phyloP scores from a whole-genome alignment of 495 filamentous ascomycete species.

The Penicillium bovifimosum region DNA sequence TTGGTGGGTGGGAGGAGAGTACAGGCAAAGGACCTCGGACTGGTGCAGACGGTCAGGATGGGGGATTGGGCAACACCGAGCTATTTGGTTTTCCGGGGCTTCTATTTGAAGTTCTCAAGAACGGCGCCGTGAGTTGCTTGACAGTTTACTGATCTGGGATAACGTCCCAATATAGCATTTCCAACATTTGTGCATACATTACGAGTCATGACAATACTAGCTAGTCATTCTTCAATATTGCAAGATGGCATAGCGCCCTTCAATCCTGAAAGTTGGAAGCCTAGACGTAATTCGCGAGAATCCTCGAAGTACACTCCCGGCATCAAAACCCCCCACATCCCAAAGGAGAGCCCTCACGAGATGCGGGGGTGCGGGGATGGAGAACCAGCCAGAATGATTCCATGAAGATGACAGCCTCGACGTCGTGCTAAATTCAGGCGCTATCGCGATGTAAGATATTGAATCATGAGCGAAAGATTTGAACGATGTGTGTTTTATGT shows the following conservation, averaged over 20 bases:
- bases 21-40: conserved; percentile 39
- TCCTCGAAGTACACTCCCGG: too few relatives aligned
- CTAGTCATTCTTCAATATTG: not conserved
- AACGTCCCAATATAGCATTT: not conserved
- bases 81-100: conserved; percentile 91
- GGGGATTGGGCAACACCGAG: conserved; percentile 68
- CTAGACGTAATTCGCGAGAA: too few relatives aligned
- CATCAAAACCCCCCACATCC: too few relatives aligned
- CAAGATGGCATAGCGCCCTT: not conserved
- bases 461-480: too few relatives aligned
- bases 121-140: conserved; percentile 78
- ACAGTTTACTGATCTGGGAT: conserved; percentile 65
- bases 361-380: not conserved
- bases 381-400: not conserved
- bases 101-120: conserved; percentile 93
- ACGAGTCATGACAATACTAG: conserved; percentile 3
- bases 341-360: not conserved
- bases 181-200: conserved; percentile 4
- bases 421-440: too few relatives aligned
- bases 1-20: conserved; percentile 86
- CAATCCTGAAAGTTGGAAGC: too few relatives aligned
- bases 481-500: too few relatives aligned
- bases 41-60: conserved; percentile 47
- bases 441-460: too few relatives aligned
- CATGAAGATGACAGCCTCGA: too few relatives aligned